Base-by-base conservation (phyloP, 2,329 filamentous ascomycete genomes). In the Sporothrix inflata region DNA sequence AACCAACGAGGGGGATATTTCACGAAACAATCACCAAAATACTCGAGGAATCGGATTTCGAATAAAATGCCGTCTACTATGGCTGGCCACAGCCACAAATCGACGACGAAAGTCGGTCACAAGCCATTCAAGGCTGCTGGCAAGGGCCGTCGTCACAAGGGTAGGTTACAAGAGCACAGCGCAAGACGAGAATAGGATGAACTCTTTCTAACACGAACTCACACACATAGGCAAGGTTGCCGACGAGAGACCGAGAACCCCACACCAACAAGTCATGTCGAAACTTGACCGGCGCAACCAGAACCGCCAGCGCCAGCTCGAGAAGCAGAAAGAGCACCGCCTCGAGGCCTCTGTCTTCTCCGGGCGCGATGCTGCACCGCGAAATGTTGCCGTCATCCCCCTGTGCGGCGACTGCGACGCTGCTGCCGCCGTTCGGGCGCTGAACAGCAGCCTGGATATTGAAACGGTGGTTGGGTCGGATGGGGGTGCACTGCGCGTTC, bases 201-300 rank as follows among this genome's bases (percentile, higher is more conserved):
- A 38, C 16, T 5, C 11, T 19, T 12, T 38, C 63, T 60, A 60
- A 69, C n/a, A 34, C 40, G 38, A 7, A 16, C 11, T 40, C 21
- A 27, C 47, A 72, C 8, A n/a, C 19, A 49, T 74, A 96, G 93
- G 94, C 79, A 96, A 96, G 82, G 87, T 95, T 67, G 91, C 86
- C 71, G 84, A 89, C 78, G 92, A 97, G 79, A 89, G 87, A 77
- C 90, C 95, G 79, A 97, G 93, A 82, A 97, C 95, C 19, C 93
- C 93, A 71, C 94, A 97, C 81, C 96, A 99, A 81, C 94, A 97
- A 84, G 89, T 98, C 83, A 95, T 98, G 93, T 97, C 94, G 73
- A 99, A 98, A 83, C 88, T 99, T 81, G 94, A 97, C 82, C 92
- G 96, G 73, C 91, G 94, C 77, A 98, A 99, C 82, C 94, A 97